phyloP scores from a whole-genome alignment of 768 basidiomycete species.

The Stropharia rugosoannulata region DNA sequence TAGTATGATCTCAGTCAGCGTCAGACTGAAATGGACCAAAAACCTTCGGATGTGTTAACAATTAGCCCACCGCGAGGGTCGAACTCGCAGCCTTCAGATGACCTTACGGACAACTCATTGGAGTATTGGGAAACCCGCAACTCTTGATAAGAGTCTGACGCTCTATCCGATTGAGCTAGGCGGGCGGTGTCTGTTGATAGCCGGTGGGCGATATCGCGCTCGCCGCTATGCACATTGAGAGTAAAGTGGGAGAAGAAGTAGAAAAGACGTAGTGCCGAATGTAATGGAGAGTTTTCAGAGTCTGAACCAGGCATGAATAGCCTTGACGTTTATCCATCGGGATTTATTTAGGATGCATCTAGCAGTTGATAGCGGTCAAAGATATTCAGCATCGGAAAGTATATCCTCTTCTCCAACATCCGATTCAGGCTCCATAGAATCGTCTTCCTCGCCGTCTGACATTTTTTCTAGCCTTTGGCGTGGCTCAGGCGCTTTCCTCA shows the following conservation, averaged over 20 bases:
- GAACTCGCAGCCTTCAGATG: slow-evolving; percentile 85
- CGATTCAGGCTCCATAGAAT: background rate
- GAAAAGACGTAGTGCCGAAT: background rate
- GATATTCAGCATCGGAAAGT: background rate
- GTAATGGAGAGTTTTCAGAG: too few species aligned
- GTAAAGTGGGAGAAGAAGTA: too few species aligned
- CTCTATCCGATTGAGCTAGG: slow-evolving; percentile 56
- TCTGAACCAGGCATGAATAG: too few species aligned
- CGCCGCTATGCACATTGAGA: too few species aligned
- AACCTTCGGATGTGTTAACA: too few species aligned
- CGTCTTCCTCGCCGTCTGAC: background rate
- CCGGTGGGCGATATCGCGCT: too few species aligned
- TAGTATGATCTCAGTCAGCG: too few species aligned
- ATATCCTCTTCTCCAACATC: background rate
- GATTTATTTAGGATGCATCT: background rate
- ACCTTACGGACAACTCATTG: background rate
- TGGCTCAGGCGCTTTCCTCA: background rate
- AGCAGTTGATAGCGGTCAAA: background rate
- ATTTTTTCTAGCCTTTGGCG: background rate
- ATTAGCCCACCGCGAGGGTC: slow-evolving; percentile 80
- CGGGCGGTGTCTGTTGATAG: background rate
- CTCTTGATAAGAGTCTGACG: slow-evolving; percentile 50
- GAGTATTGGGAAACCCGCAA: slow-evolving; percentile 5
- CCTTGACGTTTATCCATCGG: background rate
- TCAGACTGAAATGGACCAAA: too few species aligned